Percentiles rank a stretch among this genome's conserved stretches.
Evolutionary conservation across 2,329 filamentous ascomycete species (phyloP).

Genomic region (Fusarium sp.): DNA sequence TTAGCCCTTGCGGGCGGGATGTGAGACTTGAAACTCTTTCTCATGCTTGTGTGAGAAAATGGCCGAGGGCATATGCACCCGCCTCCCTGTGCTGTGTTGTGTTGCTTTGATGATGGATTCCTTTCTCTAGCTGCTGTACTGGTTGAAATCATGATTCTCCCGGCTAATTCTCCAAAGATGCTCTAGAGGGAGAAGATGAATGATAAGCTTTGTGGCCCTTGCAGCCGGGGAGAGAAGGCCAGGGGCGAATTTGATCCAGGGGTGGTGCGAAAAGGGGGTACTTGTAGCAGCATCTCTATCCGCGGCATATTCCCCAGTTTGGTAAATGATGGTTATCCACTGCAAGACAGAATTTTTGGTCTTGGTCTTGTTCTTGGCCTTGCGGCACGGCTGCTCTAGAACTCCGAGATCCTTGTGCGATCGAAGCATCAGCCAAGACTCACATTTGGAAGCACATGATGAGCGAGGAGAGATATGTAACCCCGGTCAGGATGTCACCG

Average conservation of each 20-base stretch:
- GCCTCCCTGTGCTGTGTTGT: background rate
- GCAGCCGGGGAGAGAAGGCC: constrained; percentile 7
- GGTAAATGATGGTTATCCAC: constrained; percentile 20
- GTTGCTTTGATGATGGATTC: constrained; percentile 15
- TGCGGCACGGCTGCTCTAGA: background rate
- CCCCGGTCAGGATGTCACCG: background rate
- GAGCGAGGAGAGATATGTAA: background rate
- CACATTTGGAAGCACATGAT: constrained; percentile 10
- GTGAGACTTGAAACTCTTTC: constrained; percentile 12
- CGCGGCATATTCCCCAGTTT: constrained; percentile 24
- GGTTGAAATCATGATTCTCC: constrained; percentile 12
- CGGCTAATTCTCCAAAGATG: background rate
- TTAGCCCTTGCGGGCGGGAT: background rate
- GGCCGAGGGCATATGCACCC: background rate
- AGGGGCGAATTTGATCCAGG: constrained; percentile 28
- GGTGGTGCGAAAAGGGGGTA: constrained; percentile 18
- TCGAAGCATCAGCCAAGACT: constrained; percentile 18
- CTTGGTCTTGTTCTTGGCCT: background rate
- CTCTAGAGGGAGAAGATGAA: constrained; percentile 12
- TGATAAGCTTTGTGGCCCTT: constrained; percentile 25
- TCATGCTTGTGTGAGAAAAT: background rate
- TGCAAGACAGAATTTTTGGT: constrained; percentile 4
- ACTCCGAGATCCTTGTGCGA: constrained; percentile 2
- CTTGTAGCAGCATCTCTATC: constrained; percentile 35
- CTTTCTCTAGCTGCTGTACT: background rate